Conservation (phyloP, 176 grass and related monocot genomes). For the Puya raimondii region DNA sequence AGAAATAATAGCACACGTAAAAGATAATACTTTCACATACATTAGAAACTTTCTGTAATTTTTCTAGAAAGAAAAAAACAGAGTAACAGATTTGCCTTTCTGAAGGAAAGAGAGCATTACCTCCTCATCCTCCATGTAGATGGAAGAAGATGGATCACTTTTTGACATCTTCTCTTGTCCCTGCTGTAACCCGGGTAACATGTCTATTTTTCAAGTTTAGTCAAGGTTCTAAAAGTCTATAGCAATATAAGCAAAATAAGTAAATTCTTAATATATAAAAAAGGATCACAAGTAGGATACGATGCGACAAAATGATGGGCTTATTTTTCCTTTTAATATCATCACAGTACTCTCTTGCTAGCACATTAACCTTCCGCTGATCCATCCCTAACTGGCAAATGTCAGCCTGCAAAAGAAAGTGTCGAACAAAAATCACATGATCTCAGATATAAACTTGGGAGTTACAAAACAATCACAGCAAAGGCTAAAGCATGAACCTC, state of each 20-base stretch:
- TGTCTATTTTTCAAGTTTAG: conserved; percentile 35
- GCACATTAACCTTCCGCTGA: conserved; percentile 77
- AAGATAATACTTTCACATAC: too few relatives aligned
- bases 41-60: too few relatives aligned
- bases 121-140: conserved; percentile 97
- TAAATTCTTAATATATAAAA: neutral
- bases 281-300: conserved; percentile 42
- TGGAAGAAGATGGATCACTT: conserved; percentile 71
- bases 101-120: conserved; percentile 20
- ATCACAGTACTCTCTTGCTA: conserved; percentile 82
- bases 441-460: neutral
- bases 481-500: neutral
- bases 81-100: neutral
- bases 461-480: neutral
- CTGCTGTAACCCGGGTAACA: conserved; percentile 90
- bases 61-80: too few relatives aligned
- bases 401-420: conserved; percentile 47
- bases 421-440: neutral
- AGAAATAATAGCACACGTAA: neutral
- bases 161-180: conserved; percentile 97
- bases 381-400: conserved; percentile 94
- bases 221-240: neutral
- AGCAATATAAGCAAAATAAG: neutral
- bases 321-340: conserved; percentile 90
- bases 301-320: conserved; percentile 95